Evolutionary conservation across 306 rosid species (phyloP), one percentile per base, ranked within the genome.

Genomic region (Lathyrus aphaca): DNA sequence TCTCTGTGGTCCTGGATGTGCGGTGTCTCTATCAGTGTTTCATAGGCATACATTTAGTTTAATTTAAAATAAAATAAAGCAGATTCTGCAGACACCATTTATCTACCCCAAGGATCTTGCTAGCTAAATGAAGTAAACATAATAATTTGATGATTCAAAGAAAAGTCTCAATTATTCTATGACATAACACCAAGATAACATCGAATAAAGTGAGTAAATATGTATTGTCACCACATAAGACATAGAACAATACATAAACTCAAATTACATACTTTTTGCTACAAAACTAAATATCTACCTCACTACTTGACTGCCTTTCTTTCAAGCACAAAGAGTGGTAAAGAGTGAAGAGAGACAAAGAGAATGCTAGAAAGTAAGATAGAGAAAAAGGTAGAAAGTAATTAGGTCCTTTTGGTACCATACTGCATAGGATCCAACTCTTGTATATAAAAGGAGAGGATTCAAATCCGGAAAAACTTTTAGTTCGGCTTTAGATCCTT

Each of bases 401-500:
- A 53, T 53, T 53, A 16, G 8, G 21, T 51, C 58, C n/a, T n/a
- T n/a, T n/a, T n/a, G n/a, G n/a, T n/a, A n/a, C n/a, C n/a, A n/a
- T n/a, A n/a, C n/a, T n/a, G n/a, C n/a, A n/a, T n/a, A n/a, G n/a
- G 30, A 11, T 11, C 25, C 3, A 23, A 23, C n/a, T n/a, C n/a
- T n/a, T n/a, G n/a, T n/a, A n/a, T n/a, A n/a, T 9, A 49, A 23
- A 0, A 25, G 27, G 56, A 49, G 13, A 49, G 13, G 29, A 50
- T 18, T 14, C 29, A 50, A 49, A 54, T 54, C 17, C 4, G 4
- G 11, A 3, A 6, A 56, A 57, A 15, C 1, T 38, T 65, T 84
- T 72, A 92, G 54, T 94, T 92, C 59, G 97, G 97, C 88, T 84
- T 88, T 71, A 93, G 85, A 80, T 93, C 88, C 62, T 90, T 91